A percentile compares a stretch with the other conserved stretches of the same genome.
Conservation (phyloP, 306 rosid genomes). For the Glycine soja region DNA sequence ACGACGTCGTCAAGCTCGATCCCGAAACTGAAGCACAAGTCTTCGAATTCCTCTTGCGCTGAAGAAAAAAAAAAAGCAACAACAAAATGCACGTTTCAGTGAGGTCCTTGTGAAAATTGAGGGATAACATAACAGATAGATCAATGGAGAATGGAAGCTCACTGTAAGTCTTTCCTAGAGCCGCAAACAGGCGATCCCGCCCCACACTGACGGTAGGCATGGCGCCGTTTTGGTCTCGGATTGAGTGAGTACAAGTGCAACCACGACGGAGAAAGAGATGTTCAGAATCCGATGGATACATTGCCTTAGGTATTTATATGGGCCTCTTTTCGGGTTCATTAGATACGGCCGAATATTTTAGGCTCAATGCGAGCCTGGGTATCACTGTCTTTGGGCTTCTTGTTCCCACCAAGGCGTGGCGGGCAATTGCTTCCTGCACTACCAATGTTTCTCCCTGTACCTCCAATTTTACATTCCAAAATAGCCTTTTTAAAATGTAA, state of each 20-base stretch:
- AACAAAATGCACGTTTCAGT: background rate
- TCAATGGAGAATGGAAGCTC: constrained; percentile 45
- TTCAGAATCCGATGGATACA: background rate
- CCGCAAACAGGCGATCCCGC: constrained; percentile 80
- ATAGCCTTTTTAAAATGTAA: too few species aligned
- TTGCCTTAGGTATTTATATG: constrained; percentile 28
- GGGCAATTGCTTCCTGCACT: too few species aligned
- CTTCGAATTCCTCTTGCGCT: constrained; percentile 93
- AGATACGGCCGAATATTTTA: background rate
- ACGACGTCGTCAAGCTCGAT: constrained; percentile 96
- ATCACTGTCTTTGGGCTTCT: too few species aligned
- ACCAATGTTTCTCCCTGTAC: too few species aligned
- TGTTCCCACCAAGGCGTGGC: too few species aligned
- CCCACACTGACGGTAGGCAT: constrained; percentile 95
- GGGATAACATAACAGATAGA: background rate
- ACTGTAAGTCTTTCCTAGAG: constrained; percentile 80
- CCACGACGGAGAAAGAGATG: constrained; percentile 3
- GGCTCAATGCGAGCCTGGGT: background rate
- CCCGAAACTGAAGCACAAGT: constrained; percentile 86
- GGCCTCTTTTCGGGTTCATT: background rate
- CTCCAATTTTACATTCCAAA: too few species aligned
- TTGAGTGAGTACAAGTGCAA: constrained; percentile 7
- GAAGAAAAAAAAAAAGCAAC: constrained; percentile 32
- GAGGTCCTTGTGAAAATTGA: background rate
- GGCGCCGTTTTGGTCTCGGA: constrained; percentile 42